phyloP scores from a whole-genome alignment of 495 filamentous ascomycete genomes.

The Aspergillus mulundensis region DNA sequence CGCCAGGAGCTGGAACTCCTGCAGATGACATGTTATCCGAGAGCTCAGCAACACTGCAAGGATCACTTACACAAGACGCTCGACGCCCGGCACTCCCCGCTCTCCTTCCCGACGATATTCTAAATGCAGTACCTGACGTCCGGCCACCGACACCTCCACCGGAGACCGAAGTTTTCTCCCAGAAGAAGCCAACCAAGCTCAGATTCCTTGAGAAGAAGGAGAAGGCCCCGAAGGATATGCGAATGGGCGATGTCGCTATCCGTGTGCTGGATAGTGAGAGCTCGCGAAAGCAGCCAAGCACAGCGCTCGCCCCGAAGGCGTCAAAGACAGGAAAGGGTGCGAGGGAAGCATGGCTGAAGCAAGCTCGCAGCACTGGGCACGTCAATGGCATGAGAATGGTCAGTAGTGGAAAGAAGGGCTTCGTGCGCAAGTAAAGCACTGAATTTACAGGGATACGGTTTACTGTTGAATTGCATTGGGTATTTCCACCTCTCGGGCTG shows the following conservation, averaged over 20 bases:
- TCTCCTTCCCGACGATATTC: conserved; percentile 50
- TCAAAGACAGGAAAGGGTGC: conserved; percentile 44
- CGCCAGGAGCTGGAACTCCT: conserved; percentile 1
- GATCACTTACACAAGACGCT: conserved; percentile 36
- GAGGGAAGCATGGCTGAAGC: conserved; percentile 47
- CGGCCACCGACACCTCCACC: conserved; percentile 40
- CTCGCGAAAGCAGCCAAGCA: conserved; percentile 28
- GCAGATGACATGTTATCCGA: conserved; percentile 37
- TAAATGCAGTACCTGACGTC: conserved; percentile 41
- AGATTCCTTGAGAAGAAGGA: conserved; percentile 49
- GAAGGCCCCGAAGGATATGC: conserved; percentile 52
- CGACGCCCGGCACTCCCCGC: conserved; percentile 41
- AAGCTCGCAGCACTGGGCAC: conserved; percentile 30
- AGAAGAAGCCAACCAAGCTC: conserved; percentile 42
- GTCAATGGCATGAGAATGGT: conserved; percentile 41
- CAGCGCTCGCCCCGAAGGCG: conserved; percentile 46
- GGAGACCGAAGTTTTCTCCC: conserved; percentile 22
- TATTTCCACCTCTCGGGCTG: neutral
- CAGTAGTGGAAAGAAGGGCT: conserved; percentile 34
- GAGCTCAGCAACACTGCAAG: conserved; percentile 41
- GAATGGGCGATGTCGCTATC: conserved; percentile 48
- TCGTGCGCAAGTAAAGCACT: conserved; percentile 39
- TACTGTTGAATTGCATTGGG: neutral
- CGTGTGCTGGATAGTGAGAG: conserved; percentile 46
- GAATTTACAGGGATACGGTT: neutral